Evolutionary conservation across 1,284 basidiomycete genomes (phyloP).

Genomic region (Ganoderma multipileum): DNA sequence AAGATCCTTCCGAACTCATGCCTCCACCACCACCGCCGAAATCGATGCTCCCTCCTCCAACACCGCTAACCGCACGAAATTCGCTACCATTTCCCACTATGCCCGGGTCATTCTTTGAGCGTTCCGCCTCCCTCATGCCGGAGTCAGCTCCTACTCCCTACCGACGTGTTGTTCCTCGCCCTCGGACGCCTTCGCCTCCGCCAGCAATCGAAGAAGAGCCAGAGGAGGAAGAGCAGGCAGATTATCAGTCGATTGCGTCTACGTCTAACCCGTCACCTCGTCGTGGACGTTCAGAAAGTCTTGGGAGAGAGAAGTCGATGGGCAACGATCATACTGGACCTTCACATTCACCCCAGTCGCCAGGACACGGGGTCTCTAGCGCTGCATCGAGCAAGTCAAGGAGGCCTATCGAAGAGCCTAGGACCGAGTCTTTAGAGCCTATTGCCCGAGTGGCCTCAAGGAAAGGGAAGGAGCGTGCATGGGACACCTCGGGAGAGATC

Average conservation of each 20-base stretch:
- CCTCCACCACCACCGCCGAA: conserved; percentile 17
- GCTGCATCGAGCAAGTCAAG: conserved; percentile 8
- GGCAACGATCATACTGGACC: neutral
- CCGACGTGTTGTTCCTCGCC: conserved; percentile 19
- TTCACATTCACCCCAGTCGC: conserved; percentile 5
- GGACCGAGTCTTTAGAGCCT: conserved; percentile 6
- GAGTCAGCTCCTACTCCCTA: conserved; percentile 35
- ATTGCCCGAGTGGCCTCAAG: conserved; percentile 19
- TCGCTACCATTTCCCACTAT: conserved; percentile 58
- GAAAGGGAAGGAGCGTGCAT: conserved; percentile 62
- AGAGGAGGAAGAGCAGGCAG: neutral
- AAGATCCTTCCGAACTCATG: conserved; percentile 23
- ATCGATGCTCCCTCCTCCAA: conserved; percentile 9
- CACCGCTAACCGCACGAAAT: conserved; percentile 35
- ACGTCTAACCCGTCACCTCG: conserved; percentile 1
- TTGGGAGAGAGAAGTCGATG: neutral
- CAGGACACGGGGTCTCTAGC: conserved; percentile 7
- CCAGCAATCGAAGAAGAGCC: conserved; percentile 7
- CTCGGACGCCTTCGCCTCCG: conserved; percentile 26
- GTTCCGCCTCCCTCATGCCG: conserved; percentile 69
- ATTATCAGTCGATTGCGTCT: neutral
- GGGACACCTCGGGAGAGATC: conserved; percentile 51
- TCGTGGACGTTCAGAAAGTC: conserved; percentile 15
- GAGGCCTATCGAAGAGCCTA: conserved; percentile 11
- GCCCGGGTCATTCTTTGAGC: conserved; percentile 80